These are phyloP conservation scores for Sedum album DNA, from an alignment of 164 flowering plant genomes.

Conservation along the genomic window DNA sequence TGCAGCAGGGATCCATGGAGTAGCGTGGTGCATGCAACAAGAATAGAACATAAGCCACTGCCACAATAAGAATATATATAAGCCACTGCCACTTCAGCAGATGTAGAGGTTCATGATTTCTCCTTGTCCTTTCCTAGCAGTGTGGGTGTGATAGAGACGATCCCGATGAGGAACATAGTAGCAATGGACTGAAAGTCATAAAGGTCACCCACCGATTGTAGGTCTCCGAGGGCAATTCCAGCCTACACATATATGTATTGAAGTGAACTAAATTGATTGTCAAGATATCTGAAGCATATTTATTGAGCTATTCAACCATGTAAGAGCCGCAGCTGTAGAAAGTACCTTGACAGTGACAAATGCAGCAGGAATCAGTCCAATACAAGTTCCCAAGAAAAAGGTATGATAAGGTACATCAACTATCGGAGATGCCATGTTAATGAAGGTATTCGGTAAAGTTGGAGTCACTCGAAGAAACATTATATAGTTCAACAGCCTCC, in stretches of 20 bases:
- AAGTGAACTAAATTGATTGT: background rate
- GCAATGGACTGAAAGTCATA: slow-evolving; percentile 80
- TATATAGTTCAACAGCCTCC: slow-evolving; percentile 77
- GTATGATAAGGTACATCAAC: slow-evolving; percentile 88
- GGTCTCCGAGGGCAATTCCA: slow-evolving; percentile 83
- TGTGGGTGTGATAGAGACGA: slow-evolving; percentile 68
- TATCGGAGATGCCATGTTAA: slow-evolving; percentile 89
- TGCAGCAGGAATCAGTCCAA: slow-evolving; percentile 94
- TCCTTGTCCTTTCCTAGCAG: slow-evolving; percentile 47
- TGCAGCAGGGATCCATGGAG: too few species aligned
- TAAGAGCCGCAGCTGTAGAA: too few species aligned
- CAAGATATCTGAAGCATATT: background rate
- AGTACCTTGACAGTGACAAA: slow-evolving; percentile 87
- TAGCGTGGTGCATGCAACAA: too few species aligned
- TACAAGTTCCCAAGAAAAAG: slow-evolving; percentile 72
- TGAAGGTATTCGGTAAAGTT: slow-evolving; percentile 88
- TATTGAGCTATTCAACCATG: background rate
- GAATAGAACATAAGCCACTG: too few species aligned
- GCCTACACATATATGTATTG: slow-evolving; percentile 40
- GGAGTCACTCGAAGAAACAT: slow-evolving; percentile 95
- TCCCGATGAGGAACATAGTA: slow-evolving; percentile 77
- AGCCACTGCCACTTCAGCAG: too few species aligned
- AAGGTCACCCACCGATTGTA: slow-evolving; percentile 71
- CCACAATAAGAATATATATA: too few species aligned
- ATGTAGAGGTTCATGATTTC: background rate